Conservation (phyloP, 2,329 filamentous ascomycete species). For the Aureobasidium sp. region DNA sequence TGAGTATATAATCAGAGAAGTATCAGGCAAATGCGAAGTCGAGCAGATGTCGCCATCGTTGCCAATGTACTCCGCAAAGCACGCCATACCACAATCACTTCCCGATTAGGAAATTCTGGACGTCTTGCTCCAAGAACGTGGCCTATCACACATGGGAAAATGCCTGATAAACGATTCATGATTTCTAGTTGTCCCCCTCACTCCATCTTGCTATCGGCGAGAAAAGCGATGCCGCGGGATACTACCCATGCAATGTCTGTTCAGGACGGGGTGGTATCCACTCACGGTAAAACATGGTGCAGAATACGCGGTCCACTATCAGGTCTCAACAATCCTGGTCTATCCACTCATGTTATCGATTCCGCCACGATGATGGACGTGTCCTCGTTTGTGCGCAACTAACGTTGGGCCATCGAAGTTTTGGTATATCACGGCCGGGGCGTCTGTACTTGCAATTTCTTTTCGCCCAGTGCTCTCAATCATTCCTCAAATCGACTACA, state of each 20-base stretch:
- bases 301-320: constrained; percentile 6
- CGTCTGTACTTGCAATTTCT: background rate
- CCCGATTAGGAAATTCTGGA: constrained; percentile 8
- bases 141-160: background rate
- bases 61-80: constrained; percentile 5
- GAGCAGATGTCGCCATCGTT: constrained; percentile 10
- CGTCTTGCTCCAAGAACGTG: background rate
- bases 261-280: background rate
- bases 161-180: background rate
- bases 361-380: background rate
- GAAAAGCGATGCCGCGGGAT: constrained; percentile 1
- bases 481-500: background rate
- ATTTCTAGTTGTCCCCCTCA: background rate
- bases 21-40: background rate
- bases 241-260: background rate
- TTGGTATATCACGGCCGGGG: background rate
- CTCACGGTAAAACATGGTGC: background rate
- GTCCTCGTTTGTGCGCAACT: background rate
- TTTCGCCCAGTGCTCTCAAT: background rate
- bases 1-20: background rate
- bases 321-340: background rate
- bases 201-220: background rate
- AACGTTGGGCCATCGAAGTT: background rate
- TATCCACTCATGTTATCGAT: background rate
- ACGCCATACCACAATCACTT: constrained; percentile 9